Evolutionary conservation across 2,329 filamentous ascomycete species (phyloP).

Genomic region (Diaporthe humulicola): DNA sequence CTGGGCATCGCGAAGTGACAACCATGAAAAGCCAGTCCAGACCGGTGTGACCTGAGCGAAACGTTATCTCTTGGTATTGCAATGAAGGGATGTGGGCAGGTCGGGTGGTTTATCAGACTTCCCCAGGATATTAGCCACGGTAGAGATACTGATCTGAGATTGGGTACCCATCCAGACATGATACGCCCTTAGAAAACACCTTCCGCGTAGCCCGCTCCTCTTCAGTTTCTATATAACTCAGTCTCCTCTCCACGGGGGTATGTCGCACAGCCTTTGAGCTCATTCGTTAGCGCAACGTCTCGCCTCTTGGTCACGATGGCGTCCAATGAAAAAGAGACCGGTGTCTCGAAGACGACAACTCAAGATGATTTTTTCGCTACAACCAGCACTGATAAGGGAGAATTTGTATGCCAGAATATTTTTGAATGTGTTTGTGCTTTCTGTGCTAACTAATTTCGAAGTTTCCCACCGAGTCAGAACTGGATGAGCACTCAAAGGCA

Average conservation of each 20-base stretch:
- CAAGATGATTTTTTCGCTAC: slow-evolving; percentile 7
- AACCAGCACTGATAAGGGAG: slow-evolving; percentile 4
- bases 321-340: neutral
- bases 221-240: neutral
- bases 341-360: neutral
- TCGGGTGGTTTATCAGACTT: neutral
- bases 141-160: neutral
- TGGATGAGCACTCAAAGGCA: slow-evolving; percentile 1
- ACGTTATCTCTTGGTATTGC: slow-evolving; percentile 26
- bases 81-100: neutral
- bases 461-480: slow-evolving; percentile 14
- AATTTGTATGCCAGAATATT: neutral
- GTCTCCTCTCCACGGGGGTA: neutral
- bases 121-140: neutral
- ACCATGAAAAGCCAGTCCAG: neutral
- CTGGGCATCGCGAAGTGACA: neutral
- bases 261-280: too few species aligned
- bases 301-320: neutral
- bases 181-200: neutral
- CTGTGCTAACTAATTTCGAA: neutral
- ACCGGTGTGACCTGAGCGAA: neutral
- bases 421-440: neutral
- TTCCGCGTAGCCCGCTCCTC: too few species aligned
- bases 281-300: neutral
- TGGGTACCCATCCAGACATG: neutral